phyloP scores from a whole-genome alignment of 2,329 filamentous ascomycete genomes.

The Aspergillus transmontanensis region DNA sequence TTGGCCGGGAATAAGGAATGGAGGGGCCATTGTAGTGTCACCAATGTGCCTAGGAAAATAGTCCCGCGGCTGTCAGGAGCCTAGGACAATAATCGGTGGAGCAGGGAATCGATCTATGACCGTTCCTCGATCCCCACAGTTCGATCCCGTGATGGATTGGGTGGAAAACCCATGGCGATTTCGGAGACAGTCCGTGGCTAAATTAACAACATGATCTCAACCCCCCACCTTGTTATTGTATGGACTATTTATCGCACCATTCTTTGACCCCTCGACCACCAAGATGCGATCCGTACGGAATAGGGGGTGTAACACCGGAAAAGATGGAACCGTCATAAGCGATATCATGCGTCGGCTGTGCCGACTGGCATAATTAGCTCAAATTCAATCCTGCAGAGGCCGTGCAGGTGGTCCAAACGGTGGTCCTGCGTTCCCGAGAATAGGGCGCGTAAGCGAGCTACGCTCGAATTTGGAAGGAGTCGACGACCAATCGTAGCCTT shows the following conservation, averaged over 20 bases:
- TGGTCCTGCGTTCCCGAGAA: neutral
- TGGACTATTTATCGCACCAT: slow-evolving; percentile 8
- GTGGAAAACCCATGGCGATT: neutral
- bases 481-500: slow-evolving; percentile 7
- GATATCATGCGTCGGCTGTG: slow-evolving; percentile 4
- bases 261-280: slow-evolving; percentile 10
- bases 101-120: neutral
- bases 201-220: neutral
- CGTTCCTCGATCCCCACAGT: neutral
- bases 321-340: slow-evolving; percentile 11
- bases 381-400: slow-evolving; percentile 7
- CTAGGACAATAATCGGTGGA: neutral
- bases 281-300: neutral
- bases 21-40: neutral
- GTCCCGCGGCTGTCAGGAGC: neutral
- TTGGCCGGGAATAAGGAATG: neutral
- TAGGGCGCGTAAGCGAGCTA: neutral
- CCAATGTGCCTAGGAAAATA: neutral
- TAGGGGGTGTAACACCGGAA: slow-evolving; percentile 13
- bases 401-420: neutral
- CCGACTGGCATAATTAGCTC: slow-evolving; percentile 7
- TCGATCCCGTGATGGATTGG: neutral
- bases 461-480: neutral
- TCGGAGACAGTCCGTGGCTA: neutral
- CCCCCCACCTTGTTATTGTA: slow-evolving; percentile 1